Evolutionary conservation across 1,139 yeast species (phyloP), one percentile per base, ranked within the genome.

Genomic region (Hemisphaericaspora lyxosophila): DNA sequence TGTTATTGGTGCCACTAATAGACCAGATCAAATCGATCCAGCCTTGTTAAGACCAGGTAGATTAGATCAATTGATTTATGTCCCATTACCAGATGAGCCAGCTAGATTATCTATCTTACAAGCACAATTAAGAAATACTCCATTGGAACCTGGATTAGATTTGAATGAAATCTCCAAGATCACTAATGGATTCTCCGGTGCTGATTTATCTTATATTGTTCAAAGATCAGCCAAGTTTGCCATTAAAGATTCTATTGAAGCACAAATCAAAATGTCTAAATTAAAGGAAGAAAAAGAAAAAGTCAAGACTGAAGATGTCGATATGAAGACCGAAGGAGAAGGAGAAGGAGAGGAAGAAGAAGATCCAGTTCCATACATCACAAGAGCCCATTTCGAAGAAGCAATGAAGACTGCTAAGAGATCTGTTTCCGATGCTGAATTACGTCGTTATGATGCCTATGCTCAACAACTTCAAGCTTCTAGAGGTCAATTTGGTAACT

Each of bases 331-430:
- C 38, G 51, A 52, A 16, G 57, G 43, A 36, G 51, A 52, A 16
- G 57, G 43, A 36, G 60, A 43, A 17, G 73, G 56, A 34, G 76
- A 61, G 36, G 84, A 78, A 48, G 85, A 74, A 51, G 86, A 78
- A 55, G 97, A 92, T 59, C 92, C 96, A 29, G 98, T 94, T 53
- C 98, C 98, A 55, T 94, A 67, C 65, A 92, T 94, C 57, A 87
- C 96, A 28, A 85, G 86, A 59, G 84, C 84, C 38, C 96, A 89
- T 64, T 88, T 94, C 57, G 96, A 94, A 67, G 98, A 92, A 72
- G 98, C 99, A 36, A 94, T 94, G 98, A 89, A 90, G 81, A 89
- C 97, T 1, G 98, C 98, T 39, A 85, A 89, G 68, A 86, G 97
- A 57, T 89, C 97, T 40, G 98, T 94, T 41, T 83, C 95, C 33